phyloP scores from a whole-genome alignment of 2,329 filamentous ascomycete genomes.

The Plectosphaerella sp. region DNA sequence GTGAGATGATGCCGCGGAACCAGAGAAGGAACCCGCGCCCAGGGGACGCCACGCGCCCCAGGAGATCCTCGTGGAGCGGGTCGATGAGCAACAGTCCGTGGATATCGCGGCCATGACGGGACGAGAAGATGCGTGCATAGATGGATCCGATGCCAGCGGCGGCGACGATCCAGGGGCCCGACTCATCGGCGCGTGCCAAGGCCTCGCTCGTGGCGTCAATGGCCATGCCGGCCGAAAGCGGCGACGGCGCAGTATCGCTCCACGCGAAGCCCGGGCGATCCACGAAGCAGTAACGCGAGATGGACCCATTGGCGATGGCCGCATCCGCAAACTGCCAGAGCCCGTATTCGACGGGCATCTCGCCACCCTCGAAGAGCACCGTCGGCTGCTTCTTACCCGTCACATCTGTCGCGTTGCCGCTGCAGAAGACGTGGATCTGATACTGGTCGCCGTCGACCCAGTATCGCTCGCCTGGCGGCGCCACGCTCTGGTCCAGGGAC shows the following conservation, averaged over 20 bases:
- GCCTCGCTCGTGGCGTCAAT: conserved; percentile 85
- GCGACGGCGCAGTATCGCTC: conserved; percentile 87
- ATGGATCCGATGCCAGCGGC: conserved; percentile 84
- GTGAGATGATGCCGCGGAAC: conserved; percentile 80
- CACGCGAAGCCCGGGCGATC: conserved; percentile 88
- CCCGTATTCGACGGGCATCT: conserved; percentile 71
- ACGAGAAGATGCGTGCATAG: conserved; percentile 87
- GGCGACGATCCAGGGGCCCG: conserved; percentile 83
- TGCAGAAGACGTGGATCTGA: conserved; percentile 78
- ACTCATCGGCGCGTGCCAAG: conserved; percentile 72
- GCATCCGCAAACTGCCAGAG: conserved; percentile 77
- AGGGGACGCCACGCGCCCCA: conserved; percentile 62
- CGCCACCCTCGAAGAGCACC: conserved; percentile 79
- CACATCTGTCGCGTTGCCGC: conserved; percentile 62
- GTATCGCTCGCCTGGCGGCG: conserved; percentile 69
- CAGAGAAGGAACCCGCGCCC: conserved; percentile 79
- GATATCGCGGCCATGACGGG: conserved; percentile 71
- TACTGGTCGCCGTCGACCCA: conserved; percentile 83
- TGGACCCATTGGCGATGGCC: conserved; percentile 73
- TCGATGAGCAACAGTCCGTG: conserved; percentile 82
- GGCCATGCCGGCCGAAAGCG: conserved; percentile 89
- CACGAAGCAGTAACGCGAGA: conserved; percentile 88
- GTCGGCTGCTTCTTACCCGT: conserved; percentile 63
- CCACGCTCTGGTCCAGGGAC: conserved; percentile 70
- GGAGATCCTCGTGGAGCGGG: conserved; percentile 81